Base-by-base conservation (phyloP, 306 rosid genomes). In the Prinsepia uniflora region DNA sequence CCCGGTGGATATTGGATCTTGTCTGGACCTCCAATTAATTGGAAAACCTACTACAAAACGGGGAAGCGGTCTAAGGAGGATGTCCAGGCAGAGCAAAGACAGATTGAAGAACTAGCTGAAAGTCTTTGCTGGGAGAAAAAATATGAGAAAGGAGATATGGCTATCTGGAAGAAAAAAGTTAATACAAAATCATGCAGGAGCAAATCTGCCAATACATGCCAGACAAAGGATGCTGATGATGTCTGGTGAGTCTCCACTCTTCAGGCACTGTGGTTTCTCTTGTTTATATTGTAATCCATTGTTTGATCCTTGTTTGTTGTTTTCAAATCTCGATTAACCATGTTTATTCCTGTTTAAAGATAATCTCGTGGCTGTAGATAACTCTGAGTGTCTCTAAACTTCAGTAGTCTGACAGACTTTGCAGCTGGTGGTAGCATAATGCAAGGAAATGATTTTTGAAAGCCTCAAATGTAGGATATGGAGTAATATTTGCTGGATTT, bases 91-190 rank as follows among this genome's bases (percentile, higher is more conserved):
- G 99, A 95, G 85, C 99, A 95, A 74, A 86, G 77, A 74, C 85
- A 73, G 71, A 83, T 95, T 22, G 97, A 95, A 85, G 86, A 85
- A 71, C 75, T 95, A 65, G 95, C 97, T 10, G 90, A 84, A 83
- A 82, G 85, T 77, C 96, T 91, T 72, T 95, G 99, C 72, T 95
- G 97, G 99, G 99, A 87, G n/a, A 95, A 95, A 78, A 95, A 89
- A 82, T 95, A 89, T 57, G 99, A 95, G 88, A 89, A 91, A 78
- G 99, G 91, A 54, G 99, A 95, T 80, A 86, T 91, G 64, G 99
- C 99, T 63, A 91, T 95, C 68, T 95, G 86, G 83, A 89, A 86
- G 82, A 95, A 95, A 76, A 91, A 84, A 68, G 58, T 73, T 68
- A 86, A 86, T 73, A 81, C 82, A 13, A 84, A 89, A 73, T 86